Evolutionary conservation across 139 green algal genomes (phyloP).

Genomic region (Raphidocelis subcapitata): DNA sequence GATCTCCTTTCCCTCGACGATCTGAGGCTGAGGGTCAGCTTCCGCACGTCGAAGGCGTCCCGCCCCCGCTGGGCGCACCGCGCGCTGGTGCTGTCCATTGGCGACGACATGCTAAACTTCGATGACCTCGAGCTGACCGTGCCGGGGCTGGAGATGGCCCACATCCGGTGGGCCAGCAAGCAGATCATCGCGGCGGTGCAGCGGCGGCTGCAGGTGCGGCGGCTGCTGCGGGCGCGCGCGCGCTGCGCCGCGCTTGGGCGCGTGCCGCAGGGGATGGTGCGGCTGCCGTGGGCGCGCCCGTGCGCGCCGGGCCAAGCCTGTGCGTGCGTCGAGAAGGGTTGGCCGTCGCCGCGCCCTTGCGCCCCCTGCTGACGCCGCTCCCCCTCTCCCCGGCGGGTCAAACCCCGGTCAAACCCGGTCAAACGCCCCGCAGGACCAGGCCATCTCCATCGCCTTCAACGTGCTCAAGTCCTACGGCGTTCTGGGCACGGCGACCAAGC

Average conservation of each 20-base stretch:
- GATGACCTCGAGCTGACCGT: conserved; percentile 67
- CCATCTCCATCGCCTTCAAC: conserved; percentile 38
- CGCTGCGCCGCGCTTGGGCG: too few species aligned
- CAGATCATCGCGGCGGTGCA: conserved; percentile 7
- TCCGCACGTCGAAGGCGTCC: conserved; percentile 54
- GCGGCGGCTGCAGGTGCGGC: conserved; percentile 25
- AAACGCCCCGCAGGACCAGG: too few species aligned
- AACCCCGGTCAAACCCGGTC: too few species aligned
- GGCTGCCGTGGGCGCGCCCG: too few species aligned
- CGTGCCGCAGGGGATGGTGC: too few species aligned
- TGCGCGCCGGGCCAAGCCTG: too few species aligned
- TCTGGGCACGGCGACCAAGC: conserved; percentile 37
- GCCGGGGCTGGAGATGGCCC: conserved; percentile 41
- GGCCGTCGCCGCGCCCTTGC: too few species aligned
- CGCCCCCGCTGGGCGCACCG: conserved; percentile 55
- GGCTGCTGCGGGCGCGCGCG: too few species aligned
- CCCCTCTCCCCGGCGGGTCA: too few species aligned
- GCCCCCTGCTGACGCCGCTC: too few species aligned
- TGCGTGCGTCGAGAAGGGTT: too few species aligned
- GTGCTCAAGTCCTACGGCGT: conserved; percentile 44
- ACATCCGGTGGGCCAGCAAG: conserved; percentile 6
- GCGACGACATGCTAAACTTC: conserved; percentile 78
- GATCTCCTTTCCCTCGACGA: conserved; percentile 61
- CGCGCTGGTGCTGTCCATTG: conserved; percentile 39
- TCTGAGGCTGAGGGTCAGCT: conserved; percentile 57